Conservation (phyloP, 306 rosid species). For the Hippophae tibetana region DNA sequence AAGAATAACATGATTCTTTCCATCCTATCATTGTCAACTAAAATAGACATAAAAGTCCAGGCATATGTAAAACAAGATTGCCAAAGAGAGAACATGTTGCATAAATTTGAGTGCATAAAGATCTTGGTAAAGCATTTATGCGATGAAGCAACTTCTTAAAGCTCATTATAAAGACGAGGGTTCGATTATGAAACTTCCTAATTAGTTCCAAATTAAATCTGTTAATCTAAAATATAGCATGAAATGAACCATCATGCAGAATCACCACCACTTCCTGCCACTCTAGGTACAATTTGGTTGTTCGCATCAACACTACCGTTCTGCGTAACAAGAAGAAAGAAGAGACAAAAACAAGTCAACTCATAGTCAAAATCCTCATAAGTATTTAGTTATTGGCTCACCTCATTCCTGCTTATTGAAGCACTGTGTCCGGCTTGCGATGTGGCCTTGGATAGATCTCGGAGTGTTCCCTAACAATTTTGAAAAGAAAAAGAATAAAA, state of each 20-base stretch:
- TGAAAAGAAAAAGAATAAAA: slow-evolving; percentile 8
- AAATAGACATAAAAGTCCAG: too few species aligned
- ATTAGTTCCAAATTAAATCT: slow-evolving; percentile 8
- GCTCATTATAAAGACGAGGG: slow-evolving; percentile 3
- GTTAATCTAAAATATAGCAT: not conserved
- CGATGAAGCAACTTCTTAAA: not conserved
- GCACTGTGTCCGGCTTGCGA: slow-evolving; percentile 36
- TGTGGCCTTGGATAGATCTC: slow-evolving; percentile 52
- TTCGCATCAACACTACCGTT: slow-evolving; percentile 25
- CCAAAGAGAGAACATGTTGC: too few species aligned
- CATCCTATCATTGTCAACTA: too few species aligned
- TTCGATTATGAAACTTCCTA: too few species aligned
- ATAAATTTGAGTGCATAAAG: not conserved
- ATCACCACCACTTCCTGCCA: slow-evolving; percentile 20
- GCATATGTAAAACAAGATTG: too few species aligned
- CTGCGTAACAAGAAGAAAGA: slow-evolving; percentile 21
- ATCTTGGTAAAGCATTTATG: not conserved
- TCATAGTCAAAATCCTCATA: not conserved
- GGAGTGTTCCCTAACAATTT: slow-evolving; percentile 44
- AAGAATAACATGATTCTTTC: too few species aligned
- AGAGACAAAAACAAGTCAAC: slow-evolving; percentile 2
- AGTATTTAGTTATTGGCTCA: slow-evolving; percentile 2
- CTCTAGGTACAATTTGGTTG: slow-evolving; percentile 22
- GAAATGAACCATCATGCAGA: slow-evolving; percentile 10
- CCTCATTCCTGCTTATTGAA: slow-evolving; percentile 39